These are phyloP conservation scores for Pontederia paniculata DNA, from an alignment of 176 grass and related monocot genomes.

Conservation along the genomic window DNA sequence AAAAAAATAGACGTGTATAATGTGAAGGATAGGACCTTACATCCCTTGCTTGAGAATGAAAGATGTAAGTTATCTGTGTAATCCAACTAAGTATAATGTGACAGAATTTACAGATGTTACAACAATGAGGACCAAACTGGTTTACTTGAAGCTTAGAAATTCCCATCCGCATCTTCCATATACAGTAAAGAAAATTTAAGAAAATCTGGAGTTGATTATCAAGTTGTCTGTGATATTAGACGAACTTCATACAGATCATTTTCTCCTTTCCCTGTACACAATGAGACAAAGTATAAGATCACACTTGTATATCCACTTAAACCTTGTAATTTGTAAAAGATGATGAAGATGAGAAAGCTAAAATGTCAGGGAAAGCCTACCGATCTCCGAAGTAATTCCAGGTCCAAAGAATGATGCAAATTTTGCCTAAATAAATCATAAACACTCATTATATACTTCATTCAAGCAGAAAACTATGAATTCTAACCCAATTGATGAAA, in stretches of 20 bases:
- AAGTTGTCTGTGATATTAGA: slow-evolving; percentile 36
- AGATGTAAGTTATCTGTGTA: too few relatives aligned
- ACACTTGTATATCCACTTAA: neutral
- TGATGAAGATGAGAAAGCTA: neutral
- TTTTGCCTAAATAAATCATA: slow-evolving; percentile 28
- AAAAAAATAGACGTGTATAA: too few relatives aligned
- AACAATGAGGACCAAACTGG: too few relatives aligned
- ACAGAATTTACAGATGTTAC: too few relatives aligned
- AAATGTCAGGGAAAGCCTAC: slow-evolving; percentile 18
- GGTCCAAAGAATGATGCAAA: slow-evolving; percentile 45
- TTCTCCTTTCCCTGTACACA: slow-evolving; percentile 32
- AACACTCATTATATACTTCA: neutral
- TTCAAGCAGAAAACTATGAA: neutral
- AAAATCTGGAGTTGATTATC: slow-evolving; percentile 8
- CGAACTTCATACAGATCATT: slow-evolving; percentile 46
- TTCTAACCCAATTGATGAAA: neutral
- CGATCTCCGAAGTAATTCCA: slow-evolving; percentile 36
- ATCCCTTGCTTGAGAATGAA: too few relatives aligned
- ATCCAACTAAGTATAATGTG: too few relatives aligned
- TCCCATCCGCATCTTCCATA: neutral
- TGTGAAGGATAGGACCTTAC: too few relatives aligned
- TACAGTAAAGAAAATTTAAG: neutral
- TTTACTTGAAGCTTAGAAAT: neutral
- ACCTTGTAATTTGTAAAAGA: neutral
- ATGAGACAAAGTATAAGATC: neutral